A percentile compares a stretch with the other conserved stretches of the same genome.
Evolutionary conservation across 257 asterid species (phyloP).

Genomic region (Solanum bulbocastanum): DNA sequence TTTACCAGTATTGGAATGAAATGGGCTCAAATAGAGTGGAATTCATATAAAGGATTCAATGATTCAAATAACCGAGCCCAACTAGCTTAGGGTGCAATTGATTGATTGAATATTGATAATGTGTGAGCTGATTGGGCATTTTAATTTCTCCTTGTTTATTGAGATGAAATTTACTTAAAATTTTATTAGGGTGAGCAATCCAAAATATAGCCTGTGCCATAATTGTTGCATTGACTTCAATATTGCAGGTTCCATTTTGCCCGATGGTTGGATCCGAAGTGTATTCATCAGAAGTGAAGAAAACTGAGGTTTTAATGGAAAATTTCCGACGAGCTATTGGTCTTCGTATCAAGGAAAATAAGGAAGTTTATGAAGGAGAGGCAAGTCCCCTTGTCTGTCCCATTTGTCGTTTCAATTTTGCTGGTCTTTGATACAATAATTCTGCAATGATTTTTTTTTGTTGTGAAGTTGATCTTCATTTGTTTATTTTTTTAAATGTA

Average conservation of each 20-base stretch:
- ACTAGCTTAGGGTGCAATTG: not conserved
- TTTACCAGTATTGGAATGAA: not conserved
- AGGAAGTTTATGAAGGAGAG: conserved; percentile 99
- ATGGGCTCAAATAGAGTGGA: not conserved
- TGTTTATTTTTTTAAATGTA: not conserved
- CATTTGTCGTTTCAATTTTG: not conserved
- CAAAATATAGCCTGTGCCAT: not conserved
- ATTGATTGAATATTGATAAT: not conserved
- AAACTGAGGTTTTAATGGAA: conserved; percentile 94
- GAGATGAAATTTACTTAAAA: not conserved
- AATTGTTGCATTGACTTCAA: not conserved
- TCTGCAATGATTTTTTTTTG: not conserved
- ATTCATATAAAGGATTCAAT: not conserved
- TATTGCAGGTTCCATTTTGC: conserved; percentile 82
- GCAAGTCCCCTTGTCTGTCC: conserved; percentile 17
- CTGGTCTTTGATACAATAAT: not conserved
- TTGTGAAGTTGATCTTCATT: conserved; percentile 2
- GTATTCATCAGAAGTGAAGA: conserved; percentile 94
- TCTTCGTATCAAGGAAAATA: conserved; percentile 85
- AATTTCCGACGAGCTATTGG: conserved; percentile 93
- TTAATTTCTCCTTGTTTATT: not conserved
- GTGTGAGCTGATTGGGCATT: not conserved
- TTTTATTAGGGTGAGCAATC: not conserved
- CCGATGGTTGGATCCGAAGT: conserved; percentile 99
- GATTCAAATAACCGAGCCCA: not conserved